Base-by-base conservation (phyloP, 139 green algal genomes). In the Bryopsis sp. region DNA sequence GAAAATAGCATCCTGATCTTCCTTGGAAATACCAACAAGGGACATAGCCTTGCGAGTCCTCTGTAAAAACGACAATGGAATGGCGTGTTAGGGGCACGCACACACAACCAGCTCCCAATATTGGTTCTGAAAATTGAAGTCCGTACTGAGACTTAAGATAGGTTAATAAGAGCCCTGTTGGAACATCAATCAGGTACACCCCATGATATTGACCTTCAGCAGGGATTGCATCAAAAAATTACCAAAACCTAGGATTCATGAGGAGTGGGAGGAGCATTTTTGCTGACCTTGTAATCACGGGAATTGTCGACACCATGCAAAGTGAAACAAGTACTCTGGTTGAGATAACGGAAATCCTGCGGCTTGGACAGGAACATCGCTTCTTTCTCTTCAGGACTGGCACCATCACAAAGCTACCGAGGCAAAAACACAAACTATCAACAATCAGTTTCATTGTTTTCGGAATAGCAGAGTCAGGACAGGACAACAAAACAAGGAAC, bases 21-120 rank as follows among this genome's bases (percentile, higher is more conserved):
- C 78, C 4, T 77, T 58, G 1, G 82, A 80, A 54, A 99, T 97
- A 59, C 94, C 94, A 47, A 99, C 94, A 54, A 91, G 74, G 26
- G 82, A 82, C 94, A 99, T 99, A 34, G 94, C 91, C 28, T 81
- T 74, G 5, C 87, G 72, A 7, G 93, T 98, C 50, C 74, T 74
- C 78, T 89, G 19, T 19, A 50, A 26, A 50, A 11, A 50, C 43
- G 19, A 11, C 15, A 50, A 11, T 26, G 43, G 19, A 26, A 11
- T 50, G 15, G 19, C 43, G 19, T 19, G 19, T 26, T 19, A 19
- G 43, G 11, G 15, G 11, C 19, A 50, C 43, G 11, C 43, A 50
- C 19, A 19, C 43, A 50, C 19, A 26, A 26, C 11, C 43, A 11
- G 19, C 19, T 50, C 15, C 43, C n/a, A n/a, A n/a, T n/a, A n/a